A percentile compares a stretch with the other conserved stretches of the same genome.
Evolutionary conservation across 768 basidiomycete genomes (phyloP).

Genomic region (Lenzites betulinus): DNA sequence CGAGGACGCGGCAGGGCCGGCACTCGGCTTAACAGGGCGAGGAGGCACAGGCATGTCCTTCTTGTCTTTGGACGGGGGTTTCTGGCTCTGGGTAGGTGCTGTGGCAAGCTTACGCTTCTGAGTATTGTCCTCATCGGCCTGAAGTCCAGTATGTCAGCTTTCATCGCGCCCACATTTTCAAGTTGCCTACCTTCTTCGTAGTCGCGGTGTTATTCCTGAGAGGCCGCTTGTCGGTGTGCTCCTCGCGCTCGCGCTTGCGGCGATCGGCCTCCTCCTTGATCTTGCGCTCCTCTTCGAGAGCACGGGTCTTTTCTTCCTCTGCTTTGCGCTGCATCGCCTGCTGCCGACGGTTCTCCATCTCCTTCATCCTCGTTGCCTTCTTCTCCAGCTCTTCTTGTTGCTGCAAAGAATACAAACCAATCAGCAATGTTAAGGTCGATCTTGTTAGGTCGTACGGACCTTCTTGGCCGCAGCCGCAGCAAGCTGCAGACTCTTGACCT

Average conservation of each 20-base stretch:
- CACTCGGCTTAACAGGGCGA: slow-evolving; percentile 35
- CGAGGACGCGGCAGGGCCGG: slow-evolving; percentile 23
- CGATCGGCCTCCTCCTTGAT: slow-evolving; percentile 73
- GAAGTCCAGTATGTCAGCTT: neutral
- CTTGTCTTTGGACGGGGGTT: slow-evolving; percentile 59
- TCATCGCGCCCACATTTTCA: neutral
- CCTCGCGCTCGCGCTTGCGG: slow-evolving; percentile 81
- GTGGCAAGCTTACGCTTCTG: slow-evolving; percentile 69
- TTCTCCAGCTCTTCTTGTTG: slow-evolving; percentile 89
- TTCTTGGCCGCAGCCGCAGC: slow-evolving; percentile 87
- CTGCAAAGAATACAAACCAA: slow-evolving; percentile 40
- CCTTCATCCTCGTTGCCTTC: slow-evolving; percentile 70
- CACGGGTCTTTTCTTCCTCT: slow-evolving; percentile 70
- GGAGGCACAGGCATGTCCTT: slow-evolving; percentile 32
- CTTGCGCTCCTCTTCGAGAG: slow-evolving; percentile 69
- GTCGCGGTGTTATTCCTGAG: slow-evolving; percentile 43
- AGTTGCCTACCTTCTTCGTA: slow-evolving; percentile 55
- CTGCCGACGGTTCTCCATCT: slow-evolving; percentile 83
- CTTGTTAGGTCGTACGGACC: slow-evolving; percentile 47
- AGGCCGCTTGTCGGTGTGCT: slow-evolving; percentile 68
- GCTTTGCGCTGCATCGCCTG: slow-evolving; percentile 70
- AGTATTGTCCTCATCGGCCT: slow-evolving; percentile 64
- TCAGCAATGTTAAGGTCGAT: neutral
- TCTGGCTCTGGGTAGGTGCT: slow-evolving; percentile 66
- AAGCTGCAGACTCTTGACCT: slow-evolving; percentile 80